A percentile compares a stretch with the other conserved stretches of the same genome.
phyloP scores from a whole-genome alignment of 2,329 filamentous ascomycete species.

The Aspergillus ochraceoroseus region DNA sequence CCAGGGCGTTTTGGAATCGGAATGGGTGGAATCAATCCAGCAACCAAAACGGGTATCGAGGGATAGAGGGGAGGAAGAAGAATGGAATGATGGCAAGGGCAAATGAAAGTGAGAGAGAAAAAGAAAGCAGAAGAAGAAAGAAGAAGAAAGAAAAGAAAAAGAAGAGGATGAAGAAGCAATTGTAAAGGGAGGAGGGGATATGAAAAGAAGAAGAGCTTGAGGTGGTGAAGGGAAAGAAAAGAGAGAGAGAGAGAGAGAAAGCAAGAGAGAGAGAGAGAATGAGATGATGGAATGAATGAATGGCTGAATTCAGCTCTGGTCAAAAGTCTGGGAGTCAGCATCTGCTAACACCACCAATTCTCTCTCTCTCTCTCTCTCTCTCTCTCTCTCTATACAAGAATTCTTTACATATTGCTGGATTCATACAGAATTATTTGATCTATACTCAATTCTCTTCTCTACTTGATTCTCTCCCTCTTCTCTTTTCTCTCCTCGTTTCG shows the following conservation, averaged over 20 bases:
- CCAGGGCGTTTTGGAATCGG: constrained; percentile 17
- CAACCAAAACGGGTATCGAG: constrained; percentile 22
- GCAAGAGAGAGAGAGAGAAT: constrained; percentile 20
- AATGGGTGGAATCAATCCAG: constrained; percentile 24
- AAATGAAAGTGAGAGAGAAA: constrained; percentile 11
- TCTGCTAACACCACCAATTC: too few species aligned
- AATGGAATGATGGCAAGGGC: constrained; percentile 14
- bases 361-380: too few species aligned
- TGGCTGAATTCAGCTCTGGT: too few species aligned
- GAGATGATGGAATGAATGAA: constrained; percentile 7
- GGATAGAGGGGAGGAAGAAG: constrained; percentile 18
- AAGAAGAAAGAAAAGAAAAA: constrained; percentile 7
- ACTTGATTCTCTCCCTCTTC: background rate
- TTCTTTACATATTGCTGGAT: too few species aligned
- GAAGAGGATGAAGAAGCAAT: constrained; percentile 8
- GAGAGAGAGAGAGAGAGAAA: constrained; percentile 9
- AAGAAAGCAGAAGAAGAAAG: constrained; percentile 7
- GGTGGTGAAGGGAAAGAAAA: constrained; percentile 5
- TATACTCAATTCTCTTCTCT: too few species aligned
- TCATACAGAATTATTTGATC: background rate
- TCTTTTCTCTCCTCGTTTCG: background rate
- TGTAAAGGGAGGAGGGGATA: constrained; percentile 1
- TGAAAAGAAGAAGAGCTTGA: constrained; percentile 5
- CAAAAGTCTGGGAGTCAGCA: background rate
- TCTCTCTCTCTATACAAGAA: too few species aligned